Evolutionary conservation across 2,329 filamentous ascomycete species (phyloP), one percentile per base, ranked within the genome.

Genomic region (Phaeosphaeriaceae sp.): DNA sequence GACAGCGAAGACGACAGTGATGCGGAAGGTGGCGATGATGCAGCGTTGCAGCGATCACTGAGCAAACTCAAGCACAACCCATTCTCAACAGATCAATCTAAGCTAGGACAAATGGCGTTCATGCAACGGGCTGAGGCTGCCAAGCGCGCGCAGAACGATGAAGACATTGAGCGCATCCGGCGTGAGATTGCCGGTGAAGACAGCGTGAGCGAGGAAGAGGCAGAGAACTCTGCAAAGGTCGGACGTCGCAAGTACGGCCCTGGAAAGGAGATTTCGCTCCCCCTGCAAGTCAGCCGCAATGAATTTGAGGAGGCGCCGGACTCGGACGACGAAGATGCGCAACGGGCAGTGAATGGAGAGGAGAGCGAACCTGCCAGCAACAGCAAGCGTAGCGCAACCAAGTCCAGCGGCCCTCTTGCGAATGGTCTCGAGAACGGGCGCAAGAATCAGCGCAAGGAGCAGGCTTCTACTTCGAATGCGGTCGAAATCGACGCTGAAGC

Each of bases 101-200:
- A 87, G 67, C 80, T 99, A 7, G 88, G 91, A 77, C 85, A 86
- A 51, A 92, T 99, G 89, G 91, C 92, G 60, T 99, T 99, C 75
- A 98, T 99, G 95, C 88, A 90, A 69, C 92, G 90, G 65, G 92
- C 93, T 1, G 93, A 97, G 71, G 90, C 89, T 25, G 84, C 88
- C 40, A 88, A 88, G 69, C 93, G 89, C 76, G 87, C 89, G 62
- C 86, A 88, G 56, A 97, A 98, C 66, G 91, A 97, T 68, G 90
- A 91, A 55, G 86, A 92, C 31, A 69, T 80, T 33, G 74, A 77
- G 53, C 65, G 66, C 7, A 66, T 97, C 49, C 85, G 89, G 49
- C 86, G 87, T 55, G 90, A 94, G 48, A 82, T 97, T 21, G 82
- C 83, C 50, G 84, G 84, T 1, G 85, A 86, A 44, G 88, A 89